These are phyloP conservation scores for Pisolithus sp. DNA, from an alignment of 768 basidiomycete species.

Conservation along the genomic window DNA sequence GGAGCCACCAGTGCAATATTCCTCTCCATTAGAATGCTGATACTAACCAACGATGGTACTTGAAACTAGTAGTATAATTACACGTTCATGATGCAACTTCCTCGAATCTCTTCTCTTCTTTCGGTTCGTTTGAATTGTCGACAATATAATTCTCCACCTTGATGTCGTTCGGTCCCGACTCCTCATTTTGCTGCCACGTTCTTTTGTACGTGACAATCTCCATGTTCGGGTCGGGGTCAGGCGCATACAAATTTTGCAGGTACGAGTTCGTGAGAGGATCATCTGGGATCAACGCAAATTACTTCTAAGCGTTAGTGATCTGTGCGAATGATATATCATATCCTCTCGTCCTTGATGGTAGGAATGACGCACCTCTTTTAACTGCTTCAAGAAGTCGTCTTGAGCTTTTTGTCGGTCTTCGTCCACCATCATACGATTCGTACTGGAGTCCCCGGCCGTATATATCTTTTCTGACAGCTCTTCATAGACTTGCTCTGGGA, in stretches of 20 bases:
- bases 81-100: not conserved
- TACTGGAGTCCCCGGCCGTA: conserved; percentile 58
- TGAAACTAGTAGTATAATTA: no score
- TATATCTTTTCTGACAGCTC: conserved; percentile 89
- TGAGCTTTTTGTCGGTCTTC: conserved; percentile 57
- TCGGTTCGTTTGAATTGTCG: conserved; percentile 2
- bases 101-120: not conserved
- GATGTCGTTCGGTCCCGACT: conserved; percentile 87
- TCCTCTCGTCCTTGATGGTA: not conserved
- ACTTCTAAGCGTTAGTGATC: conserved; percentile 71
- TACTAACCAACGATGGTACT: no score
- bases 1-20: no score
- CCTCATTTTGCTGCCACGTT: conserved; percentile 88
- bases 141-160: conserved; percentile 50
- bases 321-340: conserved; percentile 20
- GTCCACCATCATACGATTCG: conserved; percentile 17
- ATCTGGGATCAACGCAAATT: conserved; percentile 90
- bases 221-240: conserved; percentile 96
- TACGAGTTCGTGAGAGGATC: conserved; percentile 96
- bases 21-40: no score
- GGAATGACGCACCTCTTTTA: conserved; percentile 56
- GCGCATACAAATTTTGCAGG: conserved; percentile 94
- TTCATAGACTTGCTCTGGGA: conserved; percentile 90
- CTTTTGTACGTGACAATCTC: conserved; percentile 75
- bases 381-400: conserved; percentile 58